Evolutionary conservation across 768 basidiomycete species (phyloP).

Genomic region (Amanita rimosa): DNA sequence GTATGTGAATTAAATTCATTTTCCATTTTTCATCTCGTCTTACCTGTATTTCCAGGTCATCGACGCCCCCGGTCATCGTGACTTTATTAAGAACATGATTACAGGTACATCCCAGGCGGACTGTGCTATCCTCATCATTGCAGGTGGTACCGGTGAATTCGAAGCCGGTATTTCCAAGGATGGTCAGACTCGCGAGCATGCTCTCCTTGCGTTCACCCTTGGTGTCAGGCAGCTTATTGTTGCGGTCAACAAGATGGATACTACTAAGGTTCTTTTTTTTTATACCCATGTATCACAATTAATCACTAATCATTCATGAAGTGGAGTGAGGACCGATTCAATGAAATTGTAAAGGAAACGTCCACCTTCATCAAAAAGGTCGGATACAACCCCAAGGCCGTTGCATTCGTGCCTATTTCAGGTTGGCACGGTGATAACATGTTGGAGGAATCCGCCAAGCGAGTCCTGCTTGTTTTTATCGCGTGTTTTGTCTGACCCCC

Average conservation of each 20-base stretch:
- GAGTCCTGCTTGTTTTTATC: slow-evolving; percentile 16
- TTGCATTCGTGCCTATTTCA: slow-evolving; percentile 98
- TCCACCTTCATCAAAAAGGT: slow-evolving; percentile 99
- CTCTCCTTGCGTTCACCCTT: slow-evolving; percentile 98
- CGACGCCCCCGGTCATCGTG: slow-evolving; percentile 99
- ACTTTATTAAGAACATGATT: slow-evolving; percentile 99
- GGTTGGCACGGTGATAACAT: slow-evolving; percentile 99
- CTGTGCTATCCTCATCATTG: slow-evolving; percentile 99
- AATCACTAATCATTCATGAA: slow-evolving; percentile 17
- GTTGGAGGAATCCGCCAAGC: slow-evolving; percentile 98
- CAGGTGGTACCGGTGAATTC: slow-evolving; percentile 98
- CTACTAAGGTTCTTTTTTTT: slow-evolving; percentile 63
- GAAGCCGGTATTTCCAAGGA: slow-evolving; percentile 99
- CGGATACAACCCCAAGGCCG: slow-evolving; percentile 98
- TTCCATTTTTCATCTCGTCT: slow-evolving; percentile 11
- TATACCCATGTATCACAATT: background rate
- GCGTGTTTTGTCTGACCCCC: slow-evolving; percentile 9
- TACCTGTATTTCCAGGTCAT: slow-evolving; percentile 53
- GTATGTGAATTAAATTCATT: slow-evolving; percentile 33
- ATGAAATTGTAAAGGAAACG: slow-evolving; percentile 98
- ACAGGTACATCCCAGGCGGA: slow-evolving; percentile 99
- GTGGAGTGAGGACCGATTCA: slow-evolving; percentile 99
- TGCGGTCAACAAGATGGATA: slow-evolving; percentile 99
- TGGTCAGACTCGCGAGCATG: slow-evolving; percentile 99
- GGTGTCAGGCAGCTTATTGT: slow-evolving; percentile 99